Evolutionary conservation across 2,329 filamentous ascomycete species (phyloP).

Genomic region (Tolypocladium tropicale): DNA sequence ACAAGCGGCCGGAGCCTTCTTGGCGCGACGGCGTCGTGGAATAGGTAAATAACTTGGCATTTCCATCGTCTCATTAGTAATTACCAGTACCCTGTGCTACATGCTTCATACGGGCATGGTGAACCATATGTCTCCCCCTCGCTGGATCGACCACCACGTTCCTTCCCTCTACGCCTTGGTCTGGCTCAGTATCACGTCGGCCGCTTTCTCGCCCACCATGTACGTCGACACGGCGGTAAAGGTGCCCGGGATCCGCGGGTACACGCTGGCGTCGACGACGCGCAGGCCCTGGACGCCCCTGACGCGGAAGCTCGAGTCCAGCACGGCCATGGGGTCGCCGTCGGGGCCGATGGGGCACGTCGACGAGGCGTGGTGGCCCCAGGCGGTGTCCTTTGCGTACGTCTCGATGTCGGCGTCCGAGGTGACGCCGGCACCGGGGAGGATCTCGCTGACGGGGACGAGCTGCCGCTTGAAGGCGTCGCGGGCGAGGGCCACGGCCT

Average conservation of each 20-base stretch:
- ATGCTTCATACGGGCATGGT: too few relatives aligned
- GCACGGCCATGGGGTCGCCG: slow-evolving; percentile 40
- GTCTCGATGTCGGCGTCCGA: slow-evolving; percentile 31
- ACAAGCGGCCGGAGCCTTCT: too few relatives aligned
- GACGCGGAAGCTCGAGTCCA: slow-evolving; percentile 45
- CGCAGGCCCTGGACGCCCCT: slow-evolving; percentile 40
- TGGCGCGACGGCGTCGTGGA: too few relatives aligned
- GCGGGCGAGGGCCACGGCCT: slow-evolving; percentile 43
- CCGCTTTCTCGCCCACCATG: slow-evolving; percentile 48
- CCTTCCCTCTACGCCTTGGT: background rate
- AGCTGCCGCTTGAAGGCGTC: slow-evolving; percentile 19
- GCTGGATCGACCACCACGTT: background rate
- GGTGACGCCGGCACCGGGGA: slow-evolving; percentile 26
- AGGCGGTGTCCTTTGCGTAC: slow-evolving; percentile 36
- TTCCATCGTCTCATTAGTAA: background rate
- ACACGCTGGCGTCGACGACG: slow-evolving; percentile 48
- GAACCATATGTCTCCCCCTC: too few relatives aligned
- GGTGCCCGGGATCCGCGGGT: slow-evolving; percentile 37
- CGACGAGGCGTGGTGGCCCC: slow-evolving; percentile 48
- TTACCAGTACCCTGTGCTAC: background rate
- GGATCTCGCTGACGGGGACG: slow-evolving; percentile 8
- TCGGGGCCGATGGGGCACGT: slow-evolving; percentile 45
- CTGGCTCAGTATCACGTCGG: slow-evolving; percentile 9
- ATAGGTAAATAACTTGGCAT: background rate
- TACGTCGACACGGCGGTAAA: slow-evolving; percentile 40